A percentile compares a stretch with the other conserved stretches of the same genome.
These are phyloP conservation scores for Leptographium lundbergii DNA, from an alignment of 2,329 filamentous ascomycete species.

Conservation along the genomic window DNA sequence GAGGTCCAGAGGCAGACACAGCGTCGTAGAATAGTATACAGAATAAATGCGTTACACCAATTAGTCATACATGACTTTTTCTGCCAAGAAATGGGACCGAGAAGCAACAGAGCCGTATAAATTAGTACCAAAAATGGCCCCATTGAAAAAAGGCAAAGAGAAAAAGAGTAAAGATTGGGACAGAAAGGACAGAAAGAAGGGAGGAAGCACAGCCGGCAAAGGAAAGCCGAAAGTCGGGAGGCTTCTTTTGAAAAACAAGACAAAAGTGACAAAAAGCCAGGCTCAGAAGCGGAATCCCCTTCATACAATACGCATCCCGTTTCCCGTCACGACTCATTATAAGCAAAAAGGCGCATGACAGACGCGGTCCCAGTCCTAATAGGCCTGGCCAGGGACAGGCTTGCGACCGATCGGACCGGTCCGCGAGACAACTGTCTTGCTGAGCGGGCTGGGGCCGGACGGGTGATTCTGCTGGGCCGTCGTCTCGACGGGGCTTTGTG, in stretches of 20 bases:
- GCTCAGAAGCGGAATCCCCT: background rate
- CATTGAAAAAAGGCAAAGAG: background rate
- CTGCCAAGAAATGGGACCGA: background rate
- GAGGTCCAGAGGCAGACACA: background rate
- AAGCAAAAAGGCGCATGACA: background rate
- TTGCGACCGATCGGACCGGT: conserved; percentile 35
- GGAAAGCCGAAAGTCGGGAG: background rate
- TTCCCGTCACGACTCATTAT: background rate
- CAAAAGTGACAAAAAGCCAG: conserved; percentile 1
- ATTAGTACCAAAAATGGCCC: background rate
- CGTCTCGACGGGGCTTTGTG: conserved; percentile 22
- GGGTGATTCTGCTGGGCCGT: conserved; percentile 25
- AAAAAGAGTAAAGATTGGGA: background rate
- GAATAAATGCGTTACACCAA: background rate
- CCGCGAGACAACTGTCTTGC: conserved; percentile 18
- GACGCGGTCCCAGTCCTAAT: conserved; percentile 16
- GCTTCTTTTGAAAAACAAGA: background rate
- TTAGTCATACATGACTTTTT: background rate
- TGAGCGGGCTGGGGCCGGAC: conserved; percentile 34
- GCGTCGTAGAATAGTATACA: background rate
- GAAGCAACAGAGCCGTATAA: no score
- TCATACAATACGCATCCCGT: background rate
- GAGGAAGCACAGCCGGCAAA: background rate
- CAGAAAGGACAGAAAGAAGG: background rate
- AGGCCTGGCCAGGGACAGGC: conserved; percentile 43